phyloP scores from a whole-genome alignment of 768 basidiomycete species.

The Kwoniella mangroviensis region DNA sequence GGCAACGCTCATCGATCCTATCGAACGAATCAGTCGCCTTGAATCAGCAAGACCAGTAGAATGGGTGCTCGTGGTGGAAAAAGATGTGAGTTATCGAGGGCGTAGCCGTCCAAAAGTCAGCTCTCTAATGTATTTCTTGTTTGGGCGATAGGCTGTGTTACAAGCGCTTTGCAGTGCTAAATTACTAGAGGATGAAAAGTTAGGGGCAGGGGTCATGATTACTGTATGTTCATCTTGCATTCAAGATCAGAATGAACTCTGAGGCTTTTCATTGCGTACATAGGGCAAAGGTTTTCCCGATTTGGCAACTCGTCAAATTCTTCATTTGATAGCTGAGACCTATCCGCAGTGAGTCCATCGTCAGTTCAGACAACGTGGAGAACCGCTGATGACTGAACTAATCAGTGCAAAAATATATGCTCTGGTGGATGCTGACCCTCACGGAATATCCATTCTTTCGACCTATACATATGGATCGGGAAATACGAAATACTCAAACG shows the following conservation, averaged over 20 bases:
- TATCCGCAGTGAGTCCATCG: constrained; percentile 66
- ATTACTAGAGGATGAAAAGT: constrained; percentile 63
- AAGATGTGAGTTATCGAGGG: constrained; percentile 68
- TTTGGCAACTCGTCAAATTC: constrained; percentile 81
- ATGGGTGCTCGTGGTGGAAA: constrained; percentile 90
- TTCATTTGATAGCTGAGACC: constrained; percentile 71
- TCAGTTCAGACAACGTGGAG: not conserved
- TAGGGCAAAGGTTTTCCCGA: constrained; percentile 99
- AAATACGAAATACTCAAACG: constrained; percentile 66
- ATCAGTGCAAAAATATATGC: constrained; percentile 74
- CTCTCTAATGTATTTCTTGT: not conserved
- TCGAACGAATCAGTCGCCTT: constrained; percentile 72
- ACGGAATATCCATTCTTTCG: constrained; percentile 88
- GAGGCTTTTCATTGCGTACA: too few relatives aligned
- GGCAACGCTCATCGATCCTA: constrained; percentile 77
- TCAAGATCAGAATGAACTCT: too few relatives aligned
- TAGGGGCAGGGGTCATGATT: constrained; percentile 73
- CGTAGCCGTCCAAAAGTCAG: not conserved
- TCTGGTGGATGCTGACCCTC: constrained; percentile 88
- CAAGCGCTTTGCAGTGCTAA: constrained; percentile 73
- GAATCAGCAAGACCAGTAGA: constrained; percentile 64
- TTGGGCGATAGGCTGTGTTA: constrained; percentile 77
- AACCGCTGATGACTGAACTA: not conserved
- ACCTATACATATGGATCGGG: constrained; percentile 83
- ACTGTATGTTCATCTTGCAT: constrained; percentile 63